Percentiles rank a stretch among this genome's conserved stretches.
phyloP scores from a whole-genome alignment of 2,329 filamentous ascomycete genomes.

The Aspergillus cejpii region DNA sequence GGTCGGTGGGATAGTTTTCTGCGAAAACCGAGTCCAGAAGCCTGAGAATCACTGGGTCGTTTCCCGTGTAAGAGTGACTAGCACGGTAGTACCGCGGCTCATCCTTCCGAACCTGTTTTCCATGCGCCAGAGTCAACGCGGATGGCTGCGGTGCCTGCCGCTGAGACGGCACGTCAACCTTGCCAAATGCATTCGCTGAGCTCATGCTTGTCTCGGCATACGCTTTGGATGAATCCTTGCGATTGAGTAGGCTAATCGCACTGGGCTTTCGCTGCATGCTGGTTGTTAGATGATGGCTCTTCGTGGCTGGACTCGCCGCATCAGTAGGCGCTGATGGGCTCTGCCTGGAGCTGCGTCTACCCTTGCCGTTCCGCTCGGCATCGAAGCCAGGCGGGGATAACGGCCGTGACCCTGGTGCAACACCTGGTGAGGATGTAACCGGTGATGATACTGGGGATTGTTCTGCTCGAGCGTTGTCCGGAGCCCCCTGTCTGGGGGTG shows the following conservation, averaged over 20 bases:
- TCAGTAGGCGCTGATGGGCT: constrained; percentile 29
- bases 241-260: constrained; percentile 55
- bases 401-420: constrained; percentile 25
- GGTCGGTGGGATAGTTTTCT: constrained; percentile 55
- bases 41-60: constrained; percentile 56
- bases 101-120: constrained; percentile 21
- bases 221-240: constrained; percentile 54
- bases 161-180: constrained; percentile 50
- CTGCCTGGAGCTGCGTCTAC: constrained; percentile 22
- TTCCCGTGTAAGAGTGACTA: constrained; percentile 79
- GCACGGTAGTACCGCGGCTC: constrained; percentile 48
- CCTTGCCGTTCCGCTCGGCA: constrained; percentile 27
- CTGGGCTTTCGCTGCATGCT: constrained; percentile 43
- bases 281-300: constrained; percentile 17
- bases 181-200: constrained; percentile 58
- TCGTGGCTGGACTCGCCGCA: constrained; percentile 25
- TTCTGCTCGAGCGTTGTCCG: constrained; percentile 22
- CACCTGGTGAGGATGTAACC: constrained; percentile 33
- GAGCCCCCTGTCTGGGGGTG: constrained; percentile 15
- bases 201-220: constrained; percentile 59
- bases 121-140: constrained; percentile 33
- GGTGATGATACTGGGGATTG: constrained; percentile 30
- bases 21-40: constrained; percentile 78
- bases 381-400: constrained; percentile 33
- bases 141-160: constrained; percentile 34